phyloP scores from a whole-genome alignment of 2,329 filamentous ascomycete genomes.

The Sclerotinia nivalis region DNA sequence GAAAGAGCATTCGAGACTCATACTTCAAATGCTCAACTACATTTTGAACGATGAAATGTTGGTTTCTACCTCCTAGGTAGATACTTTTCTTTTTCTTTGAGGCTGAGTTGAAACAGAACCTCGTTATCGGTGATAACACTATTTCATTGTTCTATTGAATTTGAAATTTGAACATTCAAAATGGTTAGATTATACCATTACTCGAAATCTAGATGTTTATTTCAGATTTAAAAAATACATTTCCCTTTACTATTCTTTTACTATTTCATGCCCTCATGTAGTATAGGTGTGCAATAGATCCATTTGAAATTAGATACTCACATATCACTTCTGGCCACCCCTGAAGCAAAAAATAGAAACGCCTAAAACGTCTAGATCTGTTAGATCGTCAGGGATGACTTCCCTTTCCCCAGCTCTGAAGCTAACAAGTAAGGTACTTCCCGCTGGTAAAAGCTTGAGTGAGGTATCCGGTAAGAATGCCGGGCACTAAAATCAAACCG shows the following conservation, averaged over 20 bases:
- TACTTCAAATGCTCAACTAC: not conserved
- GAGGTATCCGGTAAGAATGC: not conserved
- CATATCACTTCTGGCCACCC: not conserved
- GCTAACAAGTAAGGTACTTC: not conserved
- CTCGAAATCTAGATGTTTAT: no score
- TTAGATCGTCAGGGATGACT: conserved; percentile 13
- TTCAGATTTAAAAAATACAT: no score
- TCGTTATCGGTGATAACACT: not conserved
- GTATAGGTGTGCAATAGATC: not conserved
- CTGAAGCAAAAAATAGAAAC: not conserved
- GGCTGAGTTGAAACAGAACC: not conserved
- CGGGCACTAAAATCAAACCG: not conserved
- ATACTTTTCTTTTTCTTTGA: not conserved
- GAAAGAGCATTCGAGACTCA: not conserved
- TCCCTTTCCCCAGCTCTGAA: not conserved
- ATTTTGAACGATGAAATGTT: conserved; percentile 4
- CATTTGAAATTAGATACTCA: not conserved
- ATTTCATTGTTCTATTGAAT: not conserved
- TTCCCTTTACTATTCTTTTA: not conserved
- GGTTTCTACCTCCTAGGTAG: not conserved
- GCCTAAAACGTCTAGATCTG: not conserved
- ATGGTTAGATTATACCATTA: no score
- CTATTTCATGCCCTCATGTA: not conserved
- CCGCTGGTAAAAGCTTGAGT: not conserved
- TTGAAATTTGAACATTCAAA: no score